Percentiles rank a stretch among this genome's conserved stretches.
Conservation (phyloP, 768 basidiomycete species). For the Rhizopogon vulgaris region DNA sequence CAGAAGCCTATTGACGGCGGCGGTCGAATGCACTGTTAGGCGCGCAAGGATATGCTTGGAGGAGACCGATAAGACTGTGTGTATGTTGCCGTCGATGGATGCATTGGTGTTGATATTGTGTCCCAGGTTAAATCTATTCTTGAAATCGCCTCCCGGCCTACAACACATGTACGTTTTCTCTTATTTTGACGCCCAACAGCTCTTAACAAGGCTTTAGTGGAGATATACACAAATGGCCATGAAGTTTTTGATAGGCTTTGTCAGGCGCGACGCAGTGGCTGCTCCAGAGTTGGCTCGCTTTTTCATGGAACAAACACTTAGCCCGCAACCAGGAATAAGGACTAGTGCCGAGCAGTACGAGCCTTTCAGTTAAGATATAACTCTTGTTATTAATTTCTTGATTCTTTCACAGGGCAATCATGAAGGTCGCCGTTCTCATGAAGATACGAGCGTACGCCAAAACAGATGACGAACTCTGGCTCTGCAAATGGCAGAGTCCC, state of each 20-base stretch:
- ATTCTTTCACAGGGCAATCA: constrained; percentile 44
- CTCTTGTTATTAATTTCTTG: background rate
- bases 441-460: constrained; percentile 72
- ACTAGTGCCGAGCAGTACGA: constrained; percentile 55
- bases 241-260: constrained; percentile 52
- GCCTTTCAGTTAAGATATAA: constrained; percentile 4
- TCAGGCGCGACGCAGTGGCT: constrained; percentile 56
- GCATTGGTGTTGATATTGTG: constrained; percentile 3
- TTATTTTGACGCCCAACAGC: background rate
- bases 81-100: constrained; percentile 6
- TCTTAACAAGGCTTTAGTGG: constrained; percentile 47
- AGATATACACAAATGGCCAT: constrained; percentile 71
- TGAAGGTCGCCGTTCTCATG: constrained; percentile 59
- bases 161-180: constrained; percentile 60
- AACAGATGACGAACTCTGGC: constrained; percentile 63
- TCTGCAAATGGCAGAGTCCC: constrained; percentile 66
- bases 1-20: constrained; percentile 35
- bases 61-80: constrained; percentile 46
- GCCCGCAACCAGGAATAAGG: constrained; percentile 66
- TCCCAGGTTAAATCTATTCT: constrained; percentile 54
- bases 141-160: constrained; percentile 50
- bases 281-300: constrained; percentile 51
- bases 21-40: constrained; percentile 33
- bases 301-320: constrained; percentile 59
- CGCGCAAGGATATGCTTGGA: constrained; percentile 41